Evolutionary conservation across 1,284 basidiomycete species (phyloP), one percentile per base, ranked within the genome.

Genomic region (Fistulinella cinereoalba): DNA sequence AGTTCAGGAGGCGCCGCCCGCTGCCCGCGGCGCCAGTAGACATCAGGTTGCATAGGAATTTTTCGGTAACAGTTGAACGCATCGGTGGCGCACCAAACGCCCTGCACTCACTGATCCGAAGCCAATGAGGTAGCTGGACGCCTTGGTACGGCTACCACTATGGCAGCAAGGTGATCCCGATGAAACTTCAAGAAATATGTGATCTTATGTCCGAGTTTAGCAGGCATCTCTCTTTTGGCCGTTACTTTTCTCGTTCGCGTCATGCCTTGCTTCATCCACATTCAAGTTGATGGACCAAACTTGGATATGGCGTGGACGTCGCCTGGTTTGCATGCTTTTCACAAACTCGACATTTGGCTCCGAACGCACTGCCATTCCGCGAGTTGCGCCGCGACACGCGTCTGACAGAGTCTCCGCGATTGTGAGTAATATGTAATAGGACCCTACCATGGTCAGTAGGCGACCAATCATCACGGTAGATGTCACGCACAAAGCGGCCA

Each of bases 371-470:
- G 60, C 56, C 41, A 44, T 38, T 49, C 33, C 44, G 47, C 52
- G 47, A 18, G 55, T 52, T 62, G 53, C 57, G 56, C 56, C 53
- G 28, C 50, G 27, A 58, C 57, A 58, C 58, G 56, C 56, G 46
- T 25, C 27, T 32, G 45, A 53, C 41, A 58, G 33, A 19, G 2
- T 50, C 53, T 57, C 51, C 59, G 61, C 59, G 49, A 60, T 37
- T 24, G 41, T 45, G 44, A 16, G 34, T 51, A 57, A 64, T 59
- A 64, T 59, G 61, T 59, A 59, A 59, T 59, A 64, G 39, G 41
- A 21, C 50, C 58, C 54, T 56, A n/a, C 34, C 34, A 54, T 59
- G 58, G 47, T 46, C 38, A 27, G 24, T 39, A 31, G 44, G 47
- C 39, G 47, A 53, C 33, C 50, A 58, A 46, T 62, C 57, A 60